Evolutionary conservation across 805 yeast species (phyloP).

Genomic region (Lipomyces sp.): DNA sequence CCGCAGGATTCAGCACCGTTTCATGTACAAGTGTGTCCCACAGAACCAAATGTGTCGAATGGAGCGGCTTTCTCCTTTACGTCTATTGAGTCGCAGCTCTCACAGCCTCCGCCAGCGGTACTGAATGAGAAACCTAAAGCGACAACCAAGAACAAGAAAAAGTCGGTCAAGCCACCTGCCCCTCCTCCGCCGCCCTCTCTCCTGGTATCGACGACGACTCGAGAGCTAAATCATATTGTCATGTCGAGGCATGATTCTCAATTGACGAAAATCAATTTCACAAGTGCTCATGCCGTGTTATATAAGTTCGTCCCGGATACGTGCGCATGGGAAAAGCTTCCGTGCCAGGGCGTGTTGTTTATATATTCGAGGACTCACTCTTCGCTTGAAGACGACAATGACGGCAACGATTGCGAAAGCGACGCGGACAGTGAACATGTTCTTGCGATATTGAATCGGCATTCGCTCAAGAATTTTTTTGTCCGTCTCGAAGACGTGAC

Average conservation of each 20-base stretch:
- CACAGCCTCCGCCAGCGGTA: too few relatives aligned
- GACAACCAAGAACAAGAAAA: neutral
- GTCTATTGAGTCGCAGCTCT: neutral
- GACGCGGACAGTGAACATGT: constrained; percentile 11
- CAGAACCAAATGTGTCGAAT: too few relatives aligned
- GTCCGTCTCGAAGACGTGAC: constrained; percentile 21
- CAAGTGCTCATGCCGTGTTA: constrained; percentile 43
- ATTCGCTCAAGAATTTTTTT: constrained; percentile 19
- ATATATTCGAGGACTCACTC: constrained; percentile 37
- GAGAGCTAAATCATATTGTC: constrained; percentile 35
- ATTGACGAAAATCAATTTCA: constrained; percentile 37
- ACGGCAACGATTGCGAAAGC: constrained; percentile 6
- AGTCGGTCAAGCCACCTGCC: neutral
- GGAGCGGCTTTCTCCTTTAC: neutral
- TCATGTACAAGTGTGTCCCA: too few relatives aligned
- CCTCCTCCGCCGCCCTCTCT: constrained; percentile 1
- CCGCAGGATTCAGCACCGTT: neutral
- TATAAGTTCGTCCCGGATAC: constrained; percentile 38
- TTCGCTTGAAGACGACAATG: constrained; percentile 4
- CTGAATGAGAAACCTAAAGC: too few relatives aligned
- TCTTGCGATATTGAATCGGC: constrained; percentile 23
- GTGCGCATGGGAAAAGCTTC: constrained; percentile 41
- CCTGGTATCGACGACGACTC: neutral
- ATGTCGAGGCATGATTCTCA: constrained; percentile 39
- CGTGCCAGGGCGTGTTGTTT: constrained; percentile 42